Evolutionary conservation across 2,329 filamentous ascomycete genomes (phyloP), one percentile per base, ranked within the genome.

Genomic region (Fusarium verrucosum): DNA sequence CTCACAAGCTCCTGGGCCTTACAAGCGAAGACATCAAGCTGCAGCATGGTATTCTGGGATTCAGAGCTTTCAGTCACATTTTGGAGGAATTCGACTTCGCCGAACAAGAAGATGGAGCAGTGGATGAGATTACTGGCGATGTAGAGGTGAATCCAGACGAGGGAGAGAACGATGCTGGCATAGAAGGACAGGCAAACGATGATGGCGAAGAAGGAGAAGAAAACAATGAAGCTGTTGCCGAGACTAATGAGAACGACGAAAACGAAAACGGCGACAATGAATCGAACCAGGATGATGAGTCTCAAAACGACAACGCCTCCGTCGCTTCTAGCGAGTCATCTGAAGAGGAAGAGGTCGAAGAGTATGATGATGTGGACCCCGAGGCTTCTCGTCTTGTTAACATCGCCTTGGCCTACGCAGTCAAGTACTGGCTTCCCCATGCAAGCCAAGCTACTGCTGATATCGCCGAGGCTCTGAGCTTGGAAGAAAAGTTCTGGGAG

Each of bases 341-440:
- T 13, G 51, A 52, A 16, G 58, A 52, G 2, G 52, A 70, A 14
- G 47, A 54, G 10, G 51, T 55, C 3, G 62, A 61, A 4, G 47
- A 64, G 1, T 62, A 70, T 4, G 59, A 70, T 0, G 67, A 70
- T 1, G 67, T 54, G 10, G 62, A 73, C 5, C 66, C 70, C 0
- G 77, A 78, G 53, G 74, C 73, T 0, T 63, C 71, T 9, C 54
- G 68, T 4, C 56, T 74, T 3, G 59, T 57, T 6, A 66, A 70
- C 4, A 66, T 58, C 14, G 75, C 71, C n/a, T 46, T 75, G 17
- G 65, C 72, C 9, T 80, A 80, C 19, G 72, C 77, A 6, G 73
- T 80, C 6, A 79, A 78, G 43, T 63, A 80, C 32, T 80, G 79
- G 79, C 68, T 80, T 4, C 69, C 74, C 7, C 79, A 80, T 46